Conservation (phyloP, 2,329 filamentous ascomycete species). For the Fusarium sp. region DNA sequence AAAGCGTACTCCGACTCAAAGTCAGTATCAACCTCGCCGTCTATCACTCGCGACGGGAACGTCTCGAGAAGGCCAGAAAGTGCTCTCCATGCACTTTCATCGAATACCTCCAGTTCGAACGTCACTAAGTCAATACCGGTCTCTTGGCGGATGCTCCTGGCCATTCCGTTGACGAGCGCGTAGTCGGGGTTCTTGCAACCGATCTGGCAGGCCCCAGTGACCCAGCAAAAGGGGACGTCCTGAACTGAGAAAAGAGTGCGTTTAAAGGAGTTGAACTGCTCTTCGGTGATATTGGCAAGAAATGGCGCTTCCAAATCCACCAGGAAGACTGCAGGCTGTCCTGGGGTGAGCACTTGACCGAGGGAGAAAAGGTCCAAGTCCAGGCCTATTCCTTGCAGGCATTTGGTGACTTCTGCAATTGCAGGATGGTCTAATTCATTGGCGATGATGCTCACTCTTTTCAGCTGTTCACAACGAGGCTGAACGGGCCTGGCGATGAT, state of each 20-base stretch:
- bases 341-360: conserved; percentile 9
- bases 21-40: conserved; percentile 12
- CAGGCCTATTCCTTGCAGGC: neutral
- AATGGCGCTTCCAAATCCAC: conserved; percentile 15
- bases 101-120: conserved; percentile 6
- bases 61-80: conserved; percentile 5
- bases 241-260: conserved; percentile 10
- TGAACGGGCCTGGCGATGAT: conserved; percentile 13
- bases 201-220: conserved; percentile 9
- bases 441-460: conserved; percentile 6
- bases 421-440: neutral
- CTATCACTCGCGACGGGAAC: conserved; percentile 7
- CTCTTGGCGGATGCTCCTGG: conserved; percentile 17
- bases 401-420: conserved; percentile 2
- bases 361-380: conserved; percentile 14
- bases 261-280: conserved; percentile 13
- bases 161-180: conserved; percentile 15
- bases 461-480: conserved; percentile 5
- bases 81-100: conserved; percentile 1
- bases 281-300: conserved; percentile 11
- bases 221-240: conserved; percentile 16
- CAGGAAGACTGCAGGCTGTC: conserved; percentile 12
- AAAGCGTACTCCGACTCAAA: conserved; percentile 15
- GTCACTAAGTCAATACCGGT: conserved; percentile 15
- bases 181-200: conserved; percentile 16